A percentile compares a stretch with the other conserved stretches of the same genome.
phyloP scores from a whole-genome alignment of 2,329 filamentous ascomycete species.

The Ceratocystis colombiana region DNA sequence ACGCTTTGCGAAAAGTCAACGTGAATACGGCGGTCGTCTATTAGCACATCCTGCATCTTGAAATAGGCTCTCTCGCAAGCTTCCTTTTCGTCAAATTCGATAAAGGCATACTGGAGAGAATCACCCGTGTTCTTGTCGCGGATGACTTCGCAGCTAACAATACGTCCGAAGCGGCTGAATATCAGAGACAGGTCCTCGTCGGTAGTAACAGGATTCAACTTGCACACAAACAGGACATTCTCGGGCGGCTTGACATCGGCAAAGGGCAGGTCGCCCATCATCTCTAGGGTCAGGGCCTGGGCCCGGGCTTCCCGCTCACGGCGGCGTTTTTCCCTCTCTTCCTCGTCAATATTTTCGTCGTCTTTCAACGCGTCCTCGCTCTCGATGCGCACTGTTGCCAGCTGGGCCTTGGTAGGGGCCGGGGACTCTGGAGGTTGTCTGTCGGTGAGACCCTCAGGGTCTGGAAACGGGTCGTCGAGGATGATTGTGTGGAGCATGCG shows the following conservation, averaged over 20 bases:
- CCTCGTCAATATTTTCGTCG: constrained; percentile 61
- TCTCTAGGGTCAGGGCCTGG: constrained; percentile 88
- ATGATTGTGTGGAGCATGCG: constrained; percentile 86
- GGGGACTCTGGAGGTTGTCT: constrained; percentile 71
- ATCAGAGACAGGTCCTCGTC: constrained; percentile 92
- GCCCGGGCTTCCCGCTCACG: constrained; percentile 85
- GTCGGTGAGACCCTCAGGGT: constrained; percentile 55
- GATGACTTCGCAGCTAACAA: constrained; percentile 92
- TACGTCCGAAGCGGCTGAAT: constrained; percentile 91
- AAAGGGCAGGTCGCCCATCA: constrained; percentile 95
- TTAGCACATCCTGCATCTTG: constrained; percentile 96
- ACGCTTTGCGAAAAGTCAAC: constrained; percentile 98
- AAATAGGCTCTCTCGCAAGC: constrained; percentile 93
- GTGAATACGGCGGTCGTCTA: constrained; percentile 94
- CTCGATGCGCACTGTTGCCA: constrained; percentile 82
- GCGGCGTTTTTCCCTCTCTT: constrained; percentile 66
- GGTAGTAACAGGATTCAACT: constrained; percentile 90
- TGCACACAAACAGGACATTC: constrained; percentile 96
- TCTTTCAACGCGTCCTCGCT: constrained; percentile 76
- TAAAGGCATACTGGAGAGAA: constrained; percentile 93
- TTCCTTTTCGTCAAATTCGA: constrained; percentile 87
- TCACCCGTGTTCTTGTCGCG: constrained; percentile 88
- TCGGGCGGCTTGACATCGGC: constrained; percentile 95
- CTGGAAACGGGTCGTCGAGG: constrained; percentile 83
- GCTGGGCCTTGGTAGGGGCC: constrained; percentile 68